Evolutionary conservation across 495 filamentous ascomycete genomes (phyloP).

Genomic region (Tuber aestivum): DNA sequence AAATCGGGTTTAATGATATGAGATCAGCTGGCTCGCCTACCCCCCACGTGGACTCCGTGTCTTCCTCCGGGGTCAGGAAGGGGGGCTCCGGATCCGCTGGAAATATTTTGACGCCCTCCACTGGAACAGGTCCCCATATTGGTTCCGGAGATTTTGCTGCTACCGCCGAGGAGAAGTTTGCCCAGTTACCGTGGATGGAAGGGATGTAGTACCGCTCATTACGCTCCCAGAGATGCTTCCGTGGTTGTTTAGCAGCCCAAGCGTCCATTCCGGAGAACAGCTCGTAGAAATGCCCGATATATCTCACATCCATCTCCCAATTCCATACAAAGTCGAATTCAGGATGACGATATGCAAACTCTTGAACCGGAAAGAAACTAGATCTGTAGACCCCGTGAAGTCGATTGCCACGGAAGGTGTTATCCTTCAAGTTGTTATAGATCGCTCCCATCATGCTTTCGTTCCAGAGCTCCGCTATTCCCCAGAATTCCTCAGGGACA

Average conservation of each 20-base stretch:
- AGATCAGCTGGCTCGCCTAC: slow-evolving; percentile 89
- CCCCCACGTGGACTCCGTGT: slow-evolving; percentile 80
- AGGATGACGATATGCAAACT: slow-evolving; percentile 80
- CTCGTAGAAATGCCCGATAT: slow-evolving; percentile 94
- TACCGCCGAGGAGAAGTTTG: slow-evolving; percentile 89
- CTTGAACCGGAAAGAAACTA: slow-evolving; percentile 88
- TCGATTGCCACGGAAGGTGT: slow-evolving; percentile 51
- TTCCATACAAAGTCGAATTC: slow-evolving; percentile 98
- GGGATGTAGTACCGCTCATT: slow-evolving; percentile 89
- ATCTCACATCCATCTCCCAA: slow-evolving; percentile 96
- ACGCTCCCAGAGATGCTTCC: slow-evolving; percentile 90
- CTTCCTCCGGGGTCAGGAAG: slow-evolving; percentile 65
- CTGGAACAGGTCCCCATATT: slow-evolving; percentile 79
- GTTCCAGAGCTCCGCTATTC: slow-evolving; percentile 84
- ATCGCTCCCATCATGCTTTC: slow-evolving; percentile 83
- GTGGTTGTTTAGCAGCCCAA: slow-evolving; percentile 78
- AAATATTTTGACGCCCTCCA: slow-evolving; percentile 57
- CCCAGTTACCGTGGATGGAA: slow-evolving; percentile 79
- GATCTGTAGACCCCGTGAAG: slow-evolving; percentile 88
- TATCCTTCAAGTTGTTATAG: slow-evolving; percentile 73
- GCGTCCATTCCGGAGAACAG: slow-evolving; percentile 65
- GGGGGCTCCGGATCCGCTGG: slow-evolving; percentile 62
- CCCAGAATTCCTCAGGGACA: slow-evolving; percentile 79
- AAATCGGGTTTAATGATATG: slow-evolving; percentile 88
- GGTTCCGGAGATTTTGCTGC: slow-evolving; percentile 50